phyloP scores from a whole-genome alignment of 257 asterid species.

The Salvia splendens region DNA sequence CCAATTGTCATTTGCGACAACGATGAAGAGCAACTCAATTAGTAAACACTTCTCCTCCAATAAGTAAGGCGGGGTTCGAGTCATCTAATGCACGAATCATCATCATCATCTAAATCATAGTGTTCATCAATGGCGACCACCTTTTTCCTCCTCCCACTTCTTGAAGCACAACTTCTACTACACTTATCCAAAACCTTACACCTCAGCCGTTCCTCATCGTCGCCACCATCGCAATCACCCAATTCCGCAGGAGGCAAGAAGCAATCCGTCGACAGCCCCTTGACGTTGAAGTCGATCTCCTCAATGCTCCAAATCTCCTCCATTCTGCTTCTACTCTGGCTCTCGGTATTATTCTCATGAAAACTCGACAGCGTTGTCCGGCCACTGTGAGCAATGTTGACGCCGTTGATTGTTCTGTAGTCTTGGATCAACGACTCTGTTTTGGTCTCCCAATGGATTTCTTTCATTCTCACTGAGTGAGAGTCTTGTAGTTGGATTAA shows the following conservation, averaged over 20 bases:
- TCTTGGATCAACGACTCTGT: conserved; percentile 42
- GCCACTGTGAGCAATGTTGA: conserved; percentile 49
- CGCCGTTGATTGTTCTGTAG: conserved; percentile 40
- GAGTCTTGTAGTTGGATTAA: conserved; percentile 45
- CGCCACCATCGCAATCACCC: not conserved
- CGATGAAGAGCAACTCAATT: no score
- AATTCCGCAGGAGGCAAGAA: conserved; percentile 46
- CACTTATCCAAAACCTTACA: conserved; percentile 31
- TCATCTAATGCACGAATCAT: no score
- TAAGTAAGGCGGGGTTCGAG: no score
- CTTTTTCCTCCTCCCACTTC: conserved; percentile 30
- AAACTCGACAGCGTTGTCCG: conserved; percentile 28
- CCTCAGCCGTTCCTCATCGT: conserved; percentile 25
- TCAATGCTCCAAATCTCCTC: conserved; percentile 48
- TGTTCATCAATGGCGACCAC: conserved; percentile 58
- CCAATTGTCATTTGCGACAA: no score
- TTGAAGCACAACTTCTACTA: conserved; percentile 29
- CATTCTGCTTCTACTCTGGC: conserved; percentile 23
- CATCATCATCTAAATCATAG: not conserved
- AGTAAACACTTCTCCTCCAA: no score
- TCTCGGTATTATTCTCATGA: no score
- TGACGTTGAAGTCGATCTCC: conserved; percentile 47
- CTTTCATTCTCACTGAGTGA: conserved; percentile 34
- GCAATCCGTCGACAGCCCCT: conserved; percentile 36
- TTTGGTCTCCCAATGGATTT: conserved; percentile 42